Evolutionary conservation across 495 filamentous ascomycete genomes (phyloP).

Genomic region (Penicillium coffeae): DNA sequence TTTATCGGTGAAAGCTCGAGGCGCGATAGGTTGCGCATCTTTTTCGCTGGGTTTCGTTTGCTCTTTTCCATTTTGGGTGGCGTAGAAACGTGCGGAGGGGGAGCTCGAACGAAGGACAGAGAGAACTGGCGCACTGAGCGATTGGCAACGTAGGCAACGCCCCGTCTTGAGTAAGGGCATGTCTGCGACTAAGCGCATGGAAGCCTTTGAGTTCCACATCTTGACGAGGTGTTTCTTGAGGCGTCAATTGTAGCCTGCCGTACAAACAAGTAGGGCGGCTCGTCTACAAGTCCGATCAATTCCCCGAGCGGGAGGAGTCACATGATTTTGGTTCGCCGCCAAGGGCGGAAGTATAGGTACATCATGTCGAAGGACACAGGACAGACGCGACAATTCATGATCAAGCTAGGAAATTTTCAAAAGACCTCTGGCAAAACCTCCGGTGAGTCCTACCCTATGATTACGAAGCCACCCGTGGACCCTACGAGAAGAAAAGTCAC

Average conservation of each 20-base stretch:
- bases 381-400: no score
- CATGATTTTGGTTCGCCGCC: no score
- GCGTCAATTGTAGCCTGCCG: not conserved
- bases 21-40: conserved; percentile 1
- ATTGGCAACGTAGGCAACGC: conserved; percentile 40
- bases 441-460: no score
- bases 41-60: not conserved
- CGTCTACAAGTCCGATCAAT: not conserved
- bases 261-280: not conserved
- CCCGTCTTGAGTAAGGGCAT: conserved; percentile 23
- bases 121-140: conserved; percentile 25
- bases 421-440: no score
- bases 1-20: not conserved
- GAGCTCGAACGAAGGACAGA: conserved; percentile 18
- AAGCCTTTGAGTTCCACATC: conserved; percentile 33
- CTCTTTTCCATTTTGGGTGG: conserved; percentile 19
- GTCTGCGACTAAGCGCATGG: conserved; percentile 19
- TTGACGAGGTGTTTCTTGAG: conserved; percentile 3
- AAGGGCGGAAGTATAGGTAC: no score
- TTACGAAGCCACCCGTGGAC: no score
- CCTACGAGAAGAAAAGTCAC: no score
- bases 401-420: no score
- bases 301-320: not conserved
- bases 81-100: conserved; percentile 30
- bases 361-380: no score